A percentile compares a stretch with the other conserved stretches of the same genome.
Evolutionary conservation across 257 asterid genomes (phyloP).

Genomic region (Fraxinus cuspidata): DNA sequence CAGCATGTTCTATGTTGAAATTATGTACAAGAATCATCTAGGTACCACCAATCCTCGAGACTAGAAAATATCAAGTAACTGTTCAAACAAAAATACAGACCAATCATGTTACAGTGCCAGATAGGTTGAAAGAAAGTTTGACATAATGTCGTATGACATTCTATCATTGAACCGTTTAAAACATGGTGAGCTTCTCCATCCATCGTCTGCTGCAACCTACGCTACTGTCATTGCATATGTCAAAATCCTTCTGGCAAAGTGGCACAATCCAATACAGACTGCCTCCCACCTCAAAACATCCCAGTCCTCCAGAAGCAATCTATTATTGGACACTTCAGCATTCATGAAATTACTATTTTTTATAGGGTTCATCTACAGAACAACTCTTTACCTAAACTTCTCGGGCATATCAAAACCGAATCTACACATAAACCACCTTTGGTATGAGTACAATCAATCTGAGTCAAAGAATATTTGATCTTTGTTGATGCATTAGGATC

Average conservation of each 20-base stretch:
- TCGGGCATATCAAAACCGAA: slow-evolving; percentile 68
- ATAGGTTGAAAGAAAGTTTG: too few relatives aligned
- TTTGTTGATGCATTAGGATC: slow-evolving; percentile 38
- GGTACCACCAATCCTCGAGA: slow-evolving; percentile 19
- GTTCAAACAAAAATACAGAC: slow-evolving; percentile 20
- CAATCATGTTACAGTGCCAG: too few relatives aligned
- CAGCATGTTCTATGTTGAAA: slow-evolving; percentile 6
- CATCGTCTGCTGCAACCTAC: too few relatives aligned
- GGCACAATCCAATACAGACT: background rate
- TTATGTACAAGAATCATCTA: slow-evolving; percentile 28
- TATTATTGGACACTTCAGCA: background rate
- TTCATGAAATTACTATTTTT: slow-evolving; percentile 18
- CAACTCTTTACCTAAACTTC: slow-evolving; percentile 47
- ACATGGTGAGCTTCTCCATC: too few relatives aligned
- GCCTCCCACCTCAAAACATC: slow-evolving; percentile 9
- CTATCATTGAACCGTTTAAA: too few relatives aligned
- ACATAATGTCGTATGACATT: too few relatives aligned
- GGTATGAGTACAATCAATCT: slow-evolving; percentile 88
- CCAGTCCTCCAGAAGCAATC: slow-evolving; percentile 14
- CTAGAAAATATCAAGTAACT: slow-evolving; percentile 8
- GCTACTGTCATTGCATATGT: too few relatives aligned
- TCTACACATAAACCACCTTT: slow-evolving; percentile 88
- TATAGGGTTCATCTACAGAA: slow-evolving; percentile 31
- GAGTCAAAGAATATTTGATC: slow-evolving; percentile 63
- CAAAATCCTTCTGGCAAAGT: too few relatives aligned